phyloP scores from a whole-genome alignment of 2,329 filamentous ascomycete genomes.

The Fusarium subglutinans region DNA sequence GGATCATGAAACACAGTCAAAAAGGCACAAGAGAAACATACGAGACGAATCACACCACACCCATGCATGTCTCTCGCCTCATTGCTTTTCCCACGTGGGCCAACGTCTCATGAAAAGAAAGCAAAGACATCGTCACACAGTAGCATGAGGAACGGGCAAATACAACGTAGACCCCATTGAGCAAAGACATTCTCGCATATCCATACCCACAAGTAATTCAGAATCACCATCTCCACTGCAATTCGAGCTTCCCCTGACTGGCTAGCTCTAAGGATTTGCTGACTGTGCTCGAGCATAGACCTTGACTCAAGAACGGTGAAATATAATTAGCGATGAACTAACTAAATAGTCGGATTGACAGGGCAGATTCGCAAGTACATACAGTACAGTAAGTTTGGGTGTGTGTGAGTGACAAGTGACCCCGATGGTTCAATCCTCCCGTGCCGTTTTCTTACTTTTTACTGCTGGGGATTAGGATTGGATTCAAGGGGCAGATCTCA shows the following conservation, averaged over 20 bases:
- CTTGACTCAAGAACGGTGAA: conserved; percentile 19
- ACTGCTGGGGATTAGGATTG: not conserved
- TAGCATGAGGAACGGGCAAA: not conserved
- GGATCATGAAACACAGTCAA: not conserved
- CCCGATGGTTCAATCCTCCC: not conserved
- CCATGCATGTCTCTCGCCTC: not conserved
- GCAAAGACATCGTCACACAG: conserved; percentile 14
- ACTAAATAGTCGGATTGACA: not conserved
- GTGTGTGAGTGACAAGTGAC: not conserved
- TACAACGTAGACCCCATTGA: not conserved
- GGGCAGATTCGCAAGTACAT: not conserved
- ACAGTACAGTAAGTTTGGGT: not conserved
- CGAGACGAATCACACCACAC: not conserved
- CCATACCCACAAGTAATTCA: conserved; percentile 18
- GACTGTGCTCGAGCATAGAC: not conserved
- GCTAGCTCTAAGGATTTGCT: not conserved
- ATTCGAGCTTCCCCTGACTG: conserved; percentile 5
- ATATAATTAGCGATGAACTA: conserved; percentile 10
- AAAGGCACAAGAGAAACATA: not conserved
- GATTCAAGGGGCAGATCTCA: conserved; percentile 31
- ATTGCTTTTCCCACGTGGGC: conserved; percentile 20
- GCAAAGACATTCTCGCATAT: not conserved
- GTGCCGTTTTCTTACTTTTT: not conserved
- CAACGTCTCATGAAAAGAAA: conserved; percentile 11
- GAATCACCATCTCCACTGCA: conserved; percentile 8